Percentiles rank a stretch among this genome's conserved stretches.
These are phyloP conservation scores for Camellia lanceoleosa DNA, from an alignment of 148 eudicot genomes.

Conservation along the genomic window DNA sequence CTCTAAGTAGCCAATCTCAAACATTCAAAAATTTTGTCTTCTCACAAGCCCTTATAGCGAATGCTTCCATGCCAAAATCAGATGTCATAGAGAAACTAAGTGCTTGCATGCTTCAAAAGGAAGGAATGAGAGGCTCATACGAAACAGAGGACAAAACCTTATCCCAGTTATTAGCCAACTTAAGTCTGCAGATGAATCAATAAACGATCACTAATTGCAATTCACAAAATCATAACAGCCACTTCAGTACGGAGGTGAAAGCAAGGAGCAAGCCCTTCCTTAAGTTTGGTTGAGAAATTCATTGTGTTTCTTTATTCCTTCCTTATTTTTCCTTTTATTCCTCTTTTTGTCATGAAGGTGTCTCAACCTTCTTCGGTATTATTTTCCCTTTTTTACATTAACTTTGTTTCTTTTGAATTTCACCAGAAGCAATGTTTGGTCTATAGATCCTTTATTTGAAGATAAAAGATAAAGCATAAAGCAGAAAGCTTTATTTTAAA, in stretches of 20 bases:
- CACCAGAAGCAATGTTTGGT: neutral
- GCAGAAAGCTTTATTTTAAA: no score
- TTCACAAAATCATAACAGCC: neutral
- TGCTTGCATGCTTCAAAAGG: neutral
- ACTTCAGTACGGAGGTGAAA: neutral
- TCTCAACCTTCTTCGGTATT: neutral
- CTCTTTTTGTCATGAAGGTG: neutral
- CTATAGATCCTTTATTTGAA: neutral
- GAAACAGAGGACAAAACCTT: neutral
- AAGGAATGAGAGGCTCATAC: neutral
- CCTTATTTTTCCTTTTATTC: neutral
- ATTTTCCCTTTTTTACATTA: neutral
- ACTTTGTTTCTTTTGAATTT: neutral
- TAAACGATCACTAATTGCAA: neutral
- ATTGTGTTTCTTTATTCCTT: neutral
- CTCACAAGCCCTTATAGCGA: neutral
- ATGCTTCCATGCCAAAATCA: neutral
- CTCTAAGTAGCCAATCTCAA: neutral
- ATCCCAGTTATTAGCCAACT: neutral
- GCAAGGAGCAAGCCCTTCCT: neutral
- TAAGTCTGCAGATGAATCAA: neutral
- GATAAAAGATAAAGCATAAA: no score
- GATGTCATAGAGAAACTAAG: neutral
- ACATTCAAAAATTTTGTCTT: neutral
- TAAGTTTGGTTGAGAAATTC: neutral